Percentiles rank a stretch among this genome's conserved stretches.
These are phyloP conservation scores for Calonectria pseudoturangicola DNA, from an alignment of 2,329 filamentous ascomycete genomes.

Conservation along the genomic window DNA sequence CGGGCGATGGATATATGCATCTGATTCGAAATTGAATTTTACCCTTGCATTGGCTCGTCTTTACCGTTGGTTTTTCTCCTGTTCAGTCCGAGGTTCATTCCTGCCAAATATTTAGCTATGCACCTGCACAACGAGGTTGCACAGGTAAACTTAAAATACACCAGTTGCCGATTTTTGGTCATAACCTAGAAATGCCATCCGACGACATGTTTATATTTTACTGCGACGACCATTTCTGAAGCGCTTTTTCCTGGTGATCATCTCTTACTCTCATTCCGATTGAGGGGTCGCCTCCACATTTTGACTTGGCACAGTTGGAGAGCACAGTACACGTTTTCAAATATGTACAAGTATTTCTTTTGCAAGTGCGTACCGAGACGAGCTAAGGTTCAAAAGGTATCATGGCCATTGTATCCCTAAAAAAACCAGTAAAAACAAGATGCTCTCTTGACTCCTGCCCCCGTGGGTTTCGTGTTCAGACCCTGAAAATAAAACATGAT, in stretches of 20 bases:
- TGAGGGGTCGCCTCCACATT: constrained; percentile 1
- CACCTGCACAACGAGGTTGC: too few relatives aligned
- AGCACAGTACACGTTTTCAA: not conserved
- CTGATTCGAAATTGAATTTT: too few relatives aligned
- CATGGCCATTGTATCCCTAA: constrained; percentile 47
- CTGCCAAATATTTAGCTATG: too few relatives aligned
- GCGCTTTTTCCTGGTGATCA: not conserved
- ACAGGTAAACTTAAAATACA: too few relatives aligned
- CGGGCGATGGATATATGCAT: too few relatives aligned
- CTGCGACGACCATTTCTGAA: not conserved
- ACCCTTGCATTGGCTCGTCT: too few relatives aligned
- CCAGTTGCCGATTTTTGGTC: too few relatives aligned
- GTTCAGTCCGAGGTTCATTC: too few relatives aligned
- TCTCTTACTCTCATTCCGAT: not conserved
- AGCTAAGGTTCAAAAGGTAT: constrained; percentile 47
- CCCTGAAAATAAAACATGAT: constrained; percentile 36
- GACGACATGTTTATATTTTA: too few relatives aligned
- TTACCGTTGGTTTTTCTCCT: too few relatives aligned
- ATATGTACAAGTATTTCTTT: constrained; percentile 15
- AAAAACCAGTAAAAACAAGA: constrained; percentile 41
- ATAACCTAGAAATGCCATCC: too few relatives aligned
- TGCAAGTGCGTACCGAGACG: constrained; percentile 23
- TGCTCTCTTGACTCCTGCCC: constrained; percentile 47
- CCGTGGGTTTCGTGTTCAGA: constrained; percentile 46
- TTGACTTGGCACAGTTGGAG: not conserved